Base-by-base conservation (phyloP, 202 grass and related monocot genomes). In the Zoysia matrella region DNA sequence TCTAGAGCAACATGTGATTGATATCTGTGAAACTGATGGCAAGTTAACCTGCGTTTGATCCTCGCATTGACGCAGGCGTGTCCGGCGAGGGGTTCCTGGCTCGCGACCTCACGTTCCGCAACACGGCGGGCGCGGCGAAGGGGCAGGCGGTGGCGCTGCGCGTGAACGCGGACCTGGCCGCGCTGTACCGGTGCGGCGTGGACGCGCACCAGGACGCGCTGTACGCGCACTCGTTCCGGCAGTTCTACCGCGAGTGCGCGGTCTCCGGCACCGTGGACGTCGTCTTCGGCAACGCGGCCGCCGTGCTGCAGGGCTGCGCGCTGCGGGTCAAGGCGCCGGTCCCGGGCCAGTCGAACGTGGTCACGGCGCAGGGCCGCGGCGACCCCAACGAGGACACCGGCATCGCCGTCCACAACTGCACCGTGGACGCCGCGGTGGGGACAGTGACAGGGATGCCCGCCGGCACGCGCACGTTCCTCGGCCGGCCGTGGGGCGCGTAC, bases 211-310 rank as follows among this genome's bases (percentile, higher is more conserved):
- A 98, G 79, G 95, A 98, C 82, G 75, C 85, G 6, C 92, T 98
- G 43, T 95, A 95, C 84, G 92, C 90, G 78, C 90, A 98, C 87
- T 98, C 95, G 3, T 93, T 95, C 84, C 88, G 95, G 0, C 95
- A 95, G 48, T 95, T 98, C 87, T 98, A 98, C 69, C 92, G 92
- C 68, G 92, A 98, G 74, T 98, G 92, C 73, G 67, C 82, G 74
- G 80, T 98, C 60, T 18, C 76, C 53, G 95, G 95, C 62, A 98
- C 95, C 11, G 80, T 98, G 4, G 95, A 98, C 80, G 74, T 87
- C 80, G 90, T 93, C 77, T 91, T 88, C 83, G 95, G 92, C 81
- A 88, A 98, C 81, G 95, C 95, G 0, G 92, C 95, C 1, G 95
- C 86, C 36, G 92, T 95, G 53, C 84, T 98, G n/a, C 95, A 95